A percentile compares a stretch with the other conserved stretches of the same genome.
These are phyloP conservation scores for Microdochium nivale DNA, from an alignment of 2,329 filamentous ascomycete species.

Conservation along the genomic window DNA sequence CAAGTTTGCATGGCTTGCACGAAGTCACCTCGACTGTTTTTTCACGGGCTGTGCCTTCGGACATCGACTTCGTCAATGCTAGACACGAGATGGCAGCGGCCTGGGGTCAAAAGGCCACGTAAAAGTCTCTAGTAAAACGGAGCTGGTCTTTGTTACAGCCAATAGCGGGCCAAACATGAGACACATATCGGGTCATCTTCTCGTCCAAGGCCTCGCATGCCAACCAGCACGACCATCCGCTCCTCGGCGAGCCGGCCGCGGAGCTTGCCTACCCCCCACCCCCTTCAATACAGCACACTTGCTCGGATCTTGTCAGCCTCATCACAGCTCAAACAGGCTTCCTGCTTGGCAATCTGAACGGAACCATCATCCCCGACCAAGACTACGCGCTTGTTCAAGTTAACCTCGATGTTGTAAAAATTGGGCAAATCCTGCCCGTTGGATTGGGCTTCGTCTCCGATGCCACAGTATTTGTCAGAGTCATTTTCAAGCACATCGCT, in stretches of 20 bases:
- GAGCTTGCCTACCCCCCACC: constrained; percentile 14
- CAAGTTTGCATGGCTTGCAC: constrained; percentile 32
- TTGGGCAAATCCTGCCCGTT: constrained; percentile 25
- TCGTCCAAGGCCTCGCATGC: constrained; percentile 23
- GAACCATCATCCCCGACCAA: constrained; percentile 25
- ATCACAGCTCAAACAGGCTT: constrained; percentile 30
- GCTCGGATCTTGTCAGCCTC: constrained; percentile 28
- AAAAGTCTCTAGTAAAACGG: constrained; percentile 31
- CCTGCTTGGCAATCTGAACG: constrained; percentile 25
- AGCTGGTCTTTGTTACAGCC: constrained; percentile 36
- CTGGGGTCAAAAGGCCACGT: constrained; percentile 35
- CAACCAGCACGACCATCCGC: constrained; percentile 18
- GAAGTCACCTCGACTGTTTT: constrained; percentile 40
- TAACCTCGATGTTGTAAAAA: constrained; percentile 31
- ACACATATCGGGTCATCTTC: constrained; percentile 32
- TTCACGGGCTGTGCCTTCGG: constrained; percentile 30
- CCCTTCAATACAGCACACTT: constrained; percentile 10
- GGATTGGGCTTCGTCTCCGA: constrained; percentile 32
- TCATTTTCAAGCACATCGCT: constrained; percentile 12
- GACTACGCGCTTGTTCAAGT: constrained; percentile 29
- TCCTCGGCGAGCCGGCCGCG: constrained; percentile 24
- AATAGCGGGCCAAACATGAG: constrained; percentile 32
- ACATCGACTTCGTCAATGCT: constrained; percentile 33
- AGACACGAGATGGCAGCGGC: constrained; percentile 37
- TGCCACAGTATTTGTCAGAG: constrained; percentile 20